Base-by-base conservation (phyloP, 768 basidiomycete genomes). In the Agrocybe praecox region DNA sequence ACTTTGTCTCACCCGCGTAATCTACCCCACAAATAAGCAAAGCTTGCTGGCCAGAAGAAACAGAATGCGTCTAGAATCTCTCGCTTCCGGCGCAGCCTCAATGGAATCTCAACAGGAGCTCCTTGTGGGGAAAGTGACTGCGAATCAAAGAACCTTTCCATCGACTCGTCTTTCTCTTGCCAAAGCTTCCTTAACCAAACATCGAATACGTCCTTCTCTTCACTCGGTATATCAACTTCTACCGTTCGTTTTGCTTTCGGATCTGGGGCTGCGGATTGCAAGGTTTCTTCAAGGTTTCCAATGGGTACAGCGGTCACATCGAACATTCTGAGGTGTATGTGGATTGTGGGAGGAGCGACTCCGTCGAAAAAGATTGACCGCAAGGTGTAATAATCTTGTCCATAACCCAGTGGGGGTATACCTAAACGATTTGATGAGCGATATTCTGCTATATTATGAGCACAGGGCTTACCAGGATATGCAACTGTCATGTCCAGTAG, bases 401-500 rank as follows among this genome's bases (percentile, higher is more conserved):
- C 94, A 65, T 91, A 95, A 26, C 85, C 87, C 65, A 82, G 78
- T 2, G 84, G 80, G 15, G 94, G 93, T 40, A 96, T 82, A 10
- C 90, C 90, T 92, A 57, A 44, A 40, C 34, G 50, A 11, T 24
- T 7, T 24, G 45, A 49, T 60, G 29, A 58, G 23, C 17, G 53
- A 11, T 22, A 46, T 18, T n/a, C n/a, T 17, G 10, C 21, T 45
- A 22, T 34, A 50, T 36, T 32, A 23, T 10, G 45, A 23, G n/a
- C 18, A 8, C 21, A 15, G 43, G 48, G 54, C 74, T 62, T 69
- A 86, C 95, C 95, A 61, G 94, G 92, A 73, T 99, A 99, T 23
- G 89, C 84, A 59, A 96, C 79, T 0, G 97, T 98, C 45, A 97
- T 76, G 68, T 98, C 97, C n/a, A 98, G 76, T 12, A 99, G 70